These are phyloP conservation scores for Podospora sp. DNA, from an alignment of 495 filamentous ascomycete genomes.

Conservation along the genomic window DNA sequence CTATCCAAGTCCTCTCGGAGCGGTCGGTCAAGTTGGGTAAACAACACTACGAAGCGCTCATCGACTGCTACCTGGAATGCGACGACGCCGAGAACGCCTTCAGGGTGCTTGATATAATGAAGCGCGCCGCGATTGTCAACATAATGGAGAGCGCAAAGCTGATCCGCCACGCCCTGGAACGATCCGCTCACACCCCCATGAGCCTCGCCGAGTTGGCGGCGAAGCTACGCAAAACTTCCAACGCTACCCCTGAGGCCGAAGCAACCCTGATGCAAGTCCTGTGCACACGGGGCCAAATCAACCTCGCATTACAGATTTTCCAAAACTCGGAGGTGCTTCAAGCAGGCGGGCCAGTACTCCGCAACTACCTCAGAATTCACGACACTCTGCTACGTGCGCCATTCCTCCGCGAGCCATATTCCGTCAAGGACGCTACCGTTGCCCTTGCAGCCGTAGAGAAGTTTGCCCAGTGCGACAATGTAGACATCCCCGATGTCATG, in stretches of 20 bases:
- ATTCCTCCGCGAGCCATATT: not conserved
- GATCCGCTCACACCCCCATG: conserved; percentile 52
- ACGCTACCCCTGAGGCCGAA: conserved; percentile 58
- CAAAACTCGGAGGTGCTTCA: conserved; percentile 25
- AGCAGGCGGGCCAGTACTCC: not conserved
- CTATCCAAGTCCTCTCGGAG: conserved; percentile 59
- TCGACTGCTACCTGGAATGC: conserved; percentile 64
- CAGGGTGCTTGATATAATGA: conserved; percentile 69
- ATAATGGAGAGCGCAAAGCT: conserved; percentile 58
- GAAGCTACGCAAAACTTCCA: conserved; percentile 19
- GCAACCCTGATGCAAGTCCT: conserved; percentile 65
- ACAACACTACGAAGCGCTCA: conserved; percentile 76
- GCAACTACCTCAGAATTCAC: not conserved
- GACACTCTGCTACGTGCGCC: not conserved
- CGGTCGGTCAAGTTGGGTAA: conserved; percentile 55
- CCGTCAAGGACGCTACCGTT: not conserved
- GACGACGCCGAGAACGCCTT: conserved; percentile 60
- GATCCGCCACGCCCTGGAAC: conserved; percentile 49
- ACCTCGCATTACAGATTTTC: conserved; percentile 70
- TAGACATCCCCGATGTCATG: not conserved
- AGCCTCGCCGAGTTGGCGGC: conserved; percentile 38
- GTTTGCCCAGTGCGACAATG: not conserved
- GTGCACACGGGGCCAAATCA: conserved; percentile 48
- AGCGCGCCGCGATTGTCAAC: conserved; percentile 56
- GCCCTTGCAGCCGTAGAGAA: not conserved